Base-by-base conservation (phyloP, 2,329 filamentous ascomycete species). In the Fusarium circinatum region DNA sequence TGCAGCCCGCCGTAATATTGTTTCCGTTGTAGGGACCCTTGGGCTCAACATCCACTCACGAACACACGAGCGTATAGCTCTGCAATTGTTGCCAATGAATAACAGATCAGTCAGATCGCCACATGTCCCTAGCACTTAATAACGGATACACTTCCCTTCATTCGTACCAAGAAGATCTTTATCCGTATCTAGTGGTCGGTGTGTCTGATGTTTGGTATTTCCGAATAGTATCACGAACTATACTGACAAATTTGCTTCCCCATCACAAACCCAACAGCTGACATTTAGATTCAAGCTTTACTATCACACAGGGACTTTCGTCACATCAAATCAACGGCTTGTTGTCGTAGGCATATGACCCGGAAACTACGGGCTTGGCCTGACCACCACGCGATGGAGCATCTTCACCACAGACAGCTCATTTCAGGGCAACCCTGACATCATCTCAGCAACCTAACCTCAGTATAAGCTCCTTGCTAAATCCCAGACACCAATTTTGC, bases 331-430 rank as follows among this genome's bases (percentile, higher is more conserved):
- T 47, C 51, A 59, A n/a, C 17, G 6, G 13, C n/a, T 32, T n/a
- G 17, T 24, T 39, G 13, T 47, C 32, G 20, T 39, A n/a, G 49
- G 54, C n/a, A 22, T 48, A 65, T 32, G 24, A 41, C 32, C 32
- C 47, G n/a, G 54, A 32, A 60, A 32, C 28, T 48, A 18, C 36
- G 42, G 48, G 45, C 36, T 26, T 52, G n/a, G 18, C 45, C 38
- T 66, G 49, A 51, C 54, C 48, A 66, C 49, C 62, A 62, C 32
- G 49, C 24, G 20, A 71, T 71, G 56, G 30, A 34, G 34, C 49
- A 51, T 41, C 41, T 34, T 71, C 56, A 45, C 41, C 62, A 45
- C 18, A 11, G 26, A 26, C 38, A 41, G 32, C 34, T 71, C 44
- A 26, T 18, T 42, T 36, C 34, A 32, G 51, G 34, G 39, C 44